These are phyloP conservation scores for Fusarium tanahbumbuense DNA, from an alignment of 2,329 filamentous ascomycete genomes.

Conservation along the genomic window DNA sequence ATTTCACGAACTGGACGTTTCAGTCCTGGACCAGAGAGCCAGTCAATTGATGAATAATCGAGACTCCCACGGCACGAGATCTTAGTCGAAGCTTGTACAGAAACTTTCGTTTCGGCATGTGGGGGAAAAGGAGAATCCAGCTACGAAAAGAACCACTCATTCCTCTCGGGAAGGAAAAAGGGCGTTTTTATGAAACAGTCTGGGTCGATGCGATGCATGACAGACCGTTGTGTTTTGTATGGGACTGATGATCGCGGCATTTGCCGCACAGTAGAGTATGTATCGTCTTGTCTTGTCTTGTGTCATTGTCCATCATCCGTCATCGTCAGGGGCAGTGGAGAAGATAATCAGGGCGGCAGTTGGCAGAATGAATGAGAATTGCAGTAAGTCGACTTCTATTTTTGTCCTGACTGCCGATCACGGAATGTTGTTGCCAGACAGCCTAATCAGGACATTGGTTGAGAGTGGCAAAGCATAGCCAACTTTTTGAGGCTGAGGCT, in stretches of 20 bases:
- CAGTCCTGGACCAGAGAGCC: slow-evolving; percentile 3
- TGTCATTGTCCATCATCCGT: slow-evolving; percentile 24
- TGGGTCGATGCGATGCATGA: slow-evolving; percentile 29
- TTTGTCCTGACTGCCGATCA: slow-evolving; percentile 33
- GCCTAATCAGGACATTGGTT: slow-evolving; percentile 9
- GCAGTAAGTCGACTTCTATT: slow-evolving; percentile 32
- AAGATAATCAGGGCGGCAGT: slow-evolving; percentile 41
- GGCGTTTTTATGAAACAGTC: slow-evolving; percentile 33
- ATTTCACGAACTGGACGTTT: slow-evolving; percentile 22
- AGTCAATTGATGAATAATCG: slow-evolving; percentile 20
- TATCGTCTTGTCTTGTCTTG: neutral
- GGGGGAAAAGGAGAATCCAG: slow-evolving; percentile 3
- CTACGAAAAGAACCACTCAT: neutral
- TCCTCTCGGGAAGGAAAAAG: neutral
- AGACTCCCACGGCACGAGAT: slow-evolving; percentile 24
- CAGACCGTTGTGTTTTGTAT: slow-evolving; percentile 9
- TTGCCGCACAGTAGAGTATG: slow-evolving; percentile 9
- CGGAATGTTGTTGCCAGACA: slow-evolving; percentile 6
- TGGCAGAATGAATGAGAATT: neutral
- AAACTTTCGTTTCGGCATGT: slow-evolving; percentile 11
- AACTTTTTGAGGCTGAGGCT: slow-evolving; percentile 32
- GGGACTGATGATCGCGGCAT: slow-evolving; percentile 16
- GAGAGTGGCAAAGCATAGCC: slow-evolving; percentile 29
- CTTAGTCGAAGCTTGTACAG: slow-evolving; percentile 30
- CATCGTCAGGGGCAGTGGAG: slow-evolving; percentile 44